A percentile compares a stretch with the other conserved stretches of the same genome.
Evolutionary conservation across 306 rosid genomes (phyloP).

Genomic region (Alnus rubra): DNA sequence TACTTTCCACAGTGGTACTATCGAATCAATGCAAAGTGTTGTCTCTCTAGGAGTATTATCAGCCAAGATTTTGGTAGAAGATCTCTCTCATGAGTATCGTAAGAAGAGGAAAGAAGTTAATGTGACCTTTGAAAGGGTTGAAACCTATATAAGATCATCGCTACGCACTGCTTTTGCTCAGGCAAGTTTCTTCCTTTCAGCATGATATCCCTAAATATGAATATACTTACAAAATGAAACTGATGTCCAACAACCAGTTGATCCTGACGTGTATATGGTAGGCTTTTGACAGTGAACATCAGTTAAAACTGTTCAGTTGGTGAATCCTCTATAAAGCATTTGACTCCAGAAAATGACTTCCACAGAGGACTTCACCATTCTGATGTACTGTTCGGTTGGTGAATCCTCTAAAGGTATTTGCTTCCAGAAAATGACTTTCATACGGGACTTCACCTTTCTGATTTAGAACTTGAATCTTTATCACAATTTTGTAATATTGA

Average conservation of each 20-base stretch:
- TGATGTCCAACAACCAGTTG: not conserved
- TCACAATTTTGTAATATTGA: not conserved
- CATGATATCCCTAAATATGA: slow-evolving; percentile 26
- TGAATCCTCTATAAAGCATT: not conserved
- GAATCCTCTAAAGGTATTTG: not conserved
- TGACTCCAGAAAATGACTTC: not conserved
- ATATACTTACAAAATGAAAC: slow-evolving; percentile 15
- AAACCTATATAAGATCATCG: slow-evolving; percentile 79
- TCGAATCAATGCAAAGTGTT: slow-evolving; percentile 71
- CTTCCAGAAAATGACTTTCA: not conserved
- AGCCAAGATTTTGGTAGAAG: slow-evolving; percentile 61
- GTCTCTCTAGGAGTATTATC: slow-evolving; percentile 74
- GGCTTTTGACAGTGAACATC: not conserved
- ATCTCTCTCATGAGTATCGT: slow-evolving; percentile 47
- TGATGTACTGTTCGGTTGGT: not conserved
- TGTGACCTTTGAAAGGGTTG: slow-evolving; percentile 54
- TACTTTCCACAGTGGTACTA: slow-evolving; percentile 60
- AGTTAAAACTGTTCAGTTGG: not conserved
- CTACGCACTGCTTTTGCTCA: slow-evolving; percentile 62
- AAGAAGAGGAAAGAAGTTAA: slow-evolving; percentile 53
- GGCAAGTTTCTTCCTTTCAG: slow-evolving; percentile 62
- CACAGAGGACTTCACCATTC: not conserved
- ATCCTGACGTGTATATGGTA: slow-evolving; percentile 2
- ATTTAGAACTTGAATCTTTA: not conserved
- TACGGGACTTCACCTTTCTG: not conserved